Percentiles rank a stretch among this genome's conserved stretches.
These are phyloP conservation scores for Cardamine resedifolia DNA, from an alignment of 345 rosid genomes.

Conservation along the genomic window DNA sequence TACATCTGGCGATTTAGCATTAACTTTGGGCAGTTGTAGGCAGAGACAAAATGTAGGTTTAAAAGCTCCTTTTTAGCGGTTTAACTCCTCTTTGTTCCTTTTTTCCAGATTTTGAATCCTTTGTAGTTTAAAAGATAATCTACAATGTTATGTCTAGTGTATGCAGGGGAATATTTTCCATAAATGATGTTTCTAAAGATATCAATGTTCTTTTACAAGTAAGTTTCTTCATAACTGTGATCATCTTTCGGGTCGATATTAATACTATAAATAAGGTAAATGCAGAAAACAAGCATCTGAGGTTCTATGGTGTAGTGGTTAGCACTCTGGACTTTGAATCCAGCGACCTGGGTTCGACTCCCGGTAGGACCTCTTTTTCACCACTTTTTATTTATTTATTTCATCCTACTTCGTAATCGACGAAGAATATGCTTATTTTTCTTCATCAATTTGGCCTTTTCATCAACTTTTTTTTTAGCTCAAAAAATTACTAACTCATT, in stretches of 20 bases:
- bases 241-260: no score
- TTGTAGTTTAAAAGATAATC: slow-evolving; percentile 12
- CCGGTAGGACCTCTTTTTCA: slow-evolving; percentile 71
- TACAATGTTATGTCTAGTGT: neutral
- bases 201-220: neutral
- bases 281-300: fast-evolving
- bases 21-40: slow-evolving; percentile 18
- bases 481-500: no score
- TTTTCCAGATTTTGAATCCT: slow-evolving; percentile 26
- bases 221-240: neutral
- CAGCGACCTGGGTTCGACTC: slow-evolving; percentile 98
- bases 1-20: slow-evolving; percentile 74
- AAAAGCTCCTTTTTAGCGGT: neutral
- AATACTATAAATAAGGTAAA: fast-evolving
- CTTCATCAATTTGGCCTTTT: neutral
- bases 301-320: slow-evolving; percentile 99
- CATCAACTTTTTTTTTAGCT: neutral
- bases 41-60: slow-evolving; percentile 15
- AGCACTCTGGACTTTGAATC: slow-evolving; percentile 99
- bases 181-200: neutral
- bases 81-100: slow-evolving; percentile 20
- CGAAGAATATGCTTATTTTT: neutral
- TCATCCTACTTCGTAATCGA: neutral
- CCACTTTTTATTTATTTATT: neutral
- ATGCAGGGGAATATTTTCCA: neutral